Conservation (phyloP, 2,329 filamentous ascomycete genomes). For the Trichoderma koningiopsis region DNA sequence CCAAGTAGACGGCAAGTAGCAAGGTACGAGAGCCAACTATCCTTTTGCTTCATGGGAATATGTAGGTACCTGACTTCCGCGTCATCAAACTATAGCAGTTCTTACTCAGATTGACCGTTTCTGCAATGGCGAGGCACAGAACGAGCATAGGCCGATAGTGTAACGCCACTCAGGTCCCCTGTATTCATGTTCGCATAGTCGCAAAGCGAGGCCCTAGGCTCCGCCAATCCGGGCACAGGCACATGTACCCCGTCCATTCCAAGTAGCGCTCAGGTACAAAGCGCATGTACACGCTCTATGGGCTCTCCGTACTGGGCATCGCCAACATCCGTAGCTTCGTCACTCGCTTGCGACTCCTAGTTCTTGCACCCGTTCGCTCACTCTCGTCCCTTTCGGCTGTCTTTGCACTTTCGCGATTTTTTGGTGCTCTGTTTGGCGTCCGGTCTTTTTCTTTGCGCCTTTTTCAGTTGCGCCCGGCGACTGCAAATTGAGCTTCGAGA, state of each 20-base stretch:
- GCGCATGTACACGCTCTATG: not conserved
- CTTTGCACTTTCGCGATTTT: constrained; percentile 13
- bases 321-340: constrained; percentile 14
- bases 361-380: constrained; percentile 13
- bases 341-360: constrained; percentile 3
- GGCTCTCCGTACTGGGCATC: constrained; percentile 18
- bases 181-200: constrained; percentile 15
- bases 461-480: constrained; percentile 12
- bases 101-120: not conserved
- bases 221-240: constrained; percentile 18
- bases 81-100: not conserved
- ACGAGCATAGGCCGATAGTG: not conserved
- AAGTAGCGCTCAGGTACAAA: constrained; percentile 9
- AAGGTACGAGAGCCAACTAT: not conserved
- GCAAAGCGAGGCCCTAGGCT: constrained; percentile 21
- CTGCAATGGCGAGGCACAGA: not conserved
- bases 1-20: not conserved
- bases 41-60: not conserved
- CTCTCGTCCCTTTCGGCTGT: constrained; percentile 1
- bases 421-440: not conserved
- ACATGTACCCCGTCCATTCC: constrained; percentile 6
- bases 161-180: not conserved
- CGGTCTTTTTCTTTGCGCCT: not conserved
- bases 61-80: not conserved
- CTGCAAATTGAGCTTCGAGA: not conserved